phyloP scores from a whole-genome alignment of 1,284 basidiomycete genomes.

The Somion occarium region DNA sequence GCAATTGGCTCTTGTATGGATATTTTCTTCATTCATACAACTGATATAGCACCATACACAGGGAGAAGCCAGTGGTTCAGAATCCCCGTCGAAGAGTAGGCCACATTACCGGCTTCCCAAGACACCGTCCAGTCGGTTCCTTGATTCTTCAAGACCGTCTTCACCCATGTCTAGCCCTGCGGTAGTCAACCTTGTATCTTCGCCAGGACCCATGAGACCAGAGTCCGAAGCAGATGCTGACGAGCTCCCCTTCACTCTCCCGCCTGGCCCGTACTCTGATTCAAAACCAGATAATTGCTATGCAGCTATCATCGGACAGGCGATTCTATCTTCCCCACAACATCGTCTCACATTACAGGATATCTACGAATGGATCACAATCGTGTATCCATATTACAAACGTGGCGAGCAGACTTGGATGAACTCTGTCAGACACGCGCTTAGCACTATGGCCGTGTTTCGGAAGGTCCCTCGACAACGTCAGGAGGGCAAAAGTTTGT shows the following conservation, averaged over 20 bases:
- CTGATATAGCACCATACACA: background rate
- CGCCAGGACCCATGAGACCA: constrained; percentile 66
- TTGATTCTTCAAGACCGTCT: constrained; percentile 42
- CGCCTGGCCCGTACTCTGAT: constrained; percentile 75
- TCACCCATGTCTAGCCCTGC: constrained; percentile 48
- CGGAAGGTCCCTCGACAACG: constrained; percentile 66
- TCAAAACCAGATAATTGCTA: constrained; percentile 85
- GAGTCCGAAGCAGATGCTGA: constrained; percentile 55
- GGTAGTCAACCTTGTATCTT: constrained; percentile 69
- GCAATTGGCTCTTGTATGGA: background rate
- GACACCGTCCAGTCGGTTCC: constrained; percentile 22
- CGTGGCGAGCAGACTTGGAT: constrained; percentile 94
- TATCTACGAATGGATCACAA: constrained; percentile 94
- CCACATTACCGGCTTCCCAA: constrained; percentile 6
- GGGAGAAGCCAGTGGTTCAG: background rate
- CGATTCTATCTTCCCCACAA: constrained; percentile 80
- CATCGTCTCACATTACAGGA: constrained; percentile 90
- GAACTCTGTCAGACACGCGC: constrained; percentile 85
- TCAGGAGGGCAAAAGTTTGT: constrained; percentile 64
- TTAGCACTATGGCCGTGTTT: constrained; percentile 79
- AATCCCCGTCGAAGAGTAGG: background rate
- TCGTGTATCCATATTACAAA: constrained; percentile 91
- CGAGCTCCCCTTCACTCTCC: constrained; percentile 69
- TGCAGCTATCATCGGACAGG: constrained; percentile 94
- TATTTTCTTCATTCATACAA: background rate